Evolutionary conservation across 768 basidiomycete genomes (phyloP).

Genomic region (Baorangia bicolor): DNA sequence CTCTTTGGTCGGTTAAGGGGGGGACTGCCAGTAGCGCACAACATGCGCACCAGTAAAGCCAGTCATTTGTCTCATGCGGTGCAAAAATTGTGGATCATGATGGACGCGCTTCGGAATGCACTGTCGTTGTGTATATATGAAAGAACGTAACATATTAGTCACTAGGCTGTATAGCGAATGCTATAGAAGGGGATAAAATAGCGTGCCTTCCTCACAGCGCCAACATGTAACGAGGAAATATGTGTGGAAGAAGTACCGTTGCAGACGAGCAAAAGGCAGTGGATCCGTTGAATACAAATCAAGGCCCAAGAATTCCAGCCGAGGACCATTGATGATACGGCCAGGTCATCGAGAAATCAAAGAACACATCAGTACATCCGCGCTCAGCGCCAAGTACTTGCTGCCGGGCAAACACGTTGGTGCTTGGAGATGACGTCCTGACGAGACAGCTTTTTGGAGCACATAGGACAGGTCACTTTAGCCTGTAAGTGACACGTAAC

Average conservation of each 20-base stretch:
- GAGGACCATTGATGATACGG: background rate
- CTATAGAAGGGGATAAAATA: background rate
- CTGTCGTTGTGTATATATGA: background rate
- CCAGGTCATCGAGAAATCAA: background rate
- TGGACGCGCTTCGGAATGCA: background rate
- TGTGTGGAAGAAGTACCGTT: background rate
- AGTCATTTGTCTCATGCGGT: background rate
- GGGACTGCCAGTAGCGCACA: background rate
- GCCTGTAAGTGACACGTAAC: constrained; percentile 29
- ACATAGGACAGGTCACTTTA: constrained; percentile 28
- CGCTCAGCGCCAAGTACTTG: constrained; percentile 13
- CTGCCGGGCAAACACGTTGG: constrained; percentile 25
- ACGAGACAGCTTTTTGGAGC: constrained; percentile 29
- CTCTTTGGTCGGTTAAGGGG: background rate
- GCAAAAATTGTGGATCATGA: background rate
- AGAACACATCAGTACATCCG: background rate
- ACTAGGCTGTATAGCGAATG: background rate
- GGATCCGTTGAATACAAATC: background rate
- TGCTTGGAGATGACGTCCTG: constrained; percentile 29
- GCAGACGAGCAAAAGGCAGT: background rate
- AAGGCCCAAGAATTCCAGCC: background rate
- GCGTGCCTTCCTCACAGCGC: constrained; percentile 2
- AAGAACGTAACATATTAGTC: background rate
- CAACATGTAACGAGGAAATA: background rate
- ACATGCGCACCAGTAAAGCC: background rate